Conservation (phyloP, 73 alveolate genomes). For the Paramecium sexaurelia region DNA sequence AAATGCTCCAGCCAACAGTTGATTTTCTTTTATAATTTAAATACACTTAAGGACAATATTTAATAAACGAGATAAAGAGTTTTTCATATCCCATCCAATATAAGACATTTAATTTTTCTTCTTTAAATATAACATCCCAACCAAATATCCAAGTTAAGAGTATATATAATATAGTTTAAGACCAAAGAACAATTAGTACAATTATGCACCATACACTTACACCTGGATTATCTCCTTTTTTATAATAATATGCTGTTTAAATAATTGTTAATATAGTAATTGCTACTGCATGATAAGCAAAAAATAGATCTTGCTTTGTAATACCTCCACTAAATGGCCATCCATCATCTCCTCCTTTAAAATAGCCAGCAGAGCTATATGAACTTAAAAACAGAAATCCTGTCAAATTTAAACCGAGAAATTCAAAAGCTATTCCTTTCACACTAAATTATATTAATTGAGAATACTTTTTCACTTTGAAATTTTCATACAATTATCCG, state of each 20-base stretch:
- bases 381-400: slow-evolving; percentile 88
- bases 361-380: slow-evolving; percentile 81
- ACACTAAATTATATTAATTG: slow-evolving; percentile 64
- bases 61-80: slow-evolving; percentile 88
- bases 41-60: slow-evolving; percentile 88
- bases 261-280: slow-evolving; percentile 74
- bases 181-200: slow-evolving; percentile 2
- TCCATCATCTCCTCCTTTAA: slow-evolving; percentile 52
- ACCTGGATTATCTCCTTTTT: slow-evolving; percentile 58
- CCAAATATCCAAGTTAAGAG: not conserved
- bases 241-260: slow-evolving; percentile 66
- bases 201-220: slow-evolving; percentile 51
- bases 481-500: slow-evolving; percentile 87
- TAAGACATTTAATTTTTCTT: slow-evolving; percentile 60
- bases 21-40: slow-evolving; percentile 86
- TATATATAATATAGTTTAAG: not conserved
- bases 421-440: slow-evolving; percentile 93
- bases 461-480: slow-evolving; percentile 70
- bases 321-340: slow-evolving; percentile 76
- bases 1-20: slow-evolving; percentile 97
- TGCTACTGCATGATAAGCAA: slow-evolving; percentile 91
- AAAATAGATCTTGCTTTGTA: slow-evolving; percentile 82
- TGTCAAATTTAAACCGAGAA: slow-evolving; percentile 83
- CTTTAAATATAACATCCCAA: not conserved
- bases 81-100: slow-evolving; percentile 85